Percentiles rank a stretch among this genome's conserved stretches.
Evolutionary conservation across 2,329 filamentous ascomycete genomes (phyloP).

Genomic region (Periglandula ipomoeae): DNA sequence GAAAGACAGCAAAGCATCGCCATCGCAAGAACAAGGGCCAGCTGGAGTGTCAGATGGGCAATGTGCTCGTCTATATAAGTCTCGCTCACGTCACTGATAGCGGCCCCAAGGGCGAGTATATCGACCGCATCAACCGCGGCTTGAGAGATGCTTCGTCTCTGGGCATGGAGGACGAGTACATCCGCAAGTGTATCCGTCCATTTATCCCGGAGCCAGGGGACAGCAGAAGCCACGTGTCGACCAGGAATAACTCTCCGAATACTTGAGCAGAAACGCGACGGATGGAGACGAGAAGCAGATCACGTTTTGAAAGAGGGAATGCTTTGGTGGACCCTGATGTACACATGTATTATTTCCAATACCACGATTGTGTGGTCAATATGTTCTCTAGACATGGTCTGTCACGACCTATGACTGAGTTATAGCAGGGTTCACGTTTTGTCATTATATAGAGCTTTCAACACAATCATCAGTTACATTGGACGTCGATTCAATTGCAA

Average conservation of each 20-base stretch:
- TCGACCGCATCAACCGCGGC: slow-evolving; percentile 29
- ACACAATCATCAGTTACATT: too few relatives aligned
- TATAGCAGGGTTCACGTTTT: too few relatives aligned
- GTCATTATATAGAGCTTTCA: too few relatives aligned
- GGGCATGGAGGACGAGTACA: slow-evolving; percentile 26
- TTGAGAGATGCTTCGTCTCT: slow-evolving; percentile 26
- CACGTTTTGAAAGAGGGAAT: too few relatives aligned
- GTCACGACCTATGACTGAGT: too few relatives aligned
- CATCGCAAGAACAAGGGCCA: background rate
- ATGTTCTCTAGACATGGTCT: too few relatives aligned
- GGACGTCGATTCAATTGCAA: too few relatives aligned
- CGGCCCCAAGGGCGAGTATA: slow-evolving; percentile 28
- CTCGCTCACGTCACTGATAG: slow-evolving; percentile 23
- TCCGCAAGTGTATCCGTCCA: slow-evolving; percentile 27
- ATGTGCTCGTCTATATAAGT: slow-evolving; percentile 33
- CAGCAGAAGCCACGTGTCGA: background rate
- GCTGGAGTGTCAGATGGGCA: slow-evolving; percentile 9
- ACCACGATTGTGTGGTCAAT: too few relatives aligned
- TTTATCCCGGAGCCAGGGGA: slow-evolving; percentile 20
- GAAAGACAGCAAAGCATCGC: slow-evolving; percentile 12
- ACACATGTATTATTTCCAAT: too few relatives aligned
- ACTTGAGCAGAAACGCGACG: background rate
- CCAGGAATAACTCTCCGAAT: background rate
- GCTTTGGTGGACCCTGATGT: too few relatives aligned
- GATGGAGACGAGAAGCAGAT: background rate